Percentiles rank a stretch among this genome's conserved stretches.
Conservation (phyloP, 2,329 filamentous ascomycete species). For the Fusarium sp. region DNA sequence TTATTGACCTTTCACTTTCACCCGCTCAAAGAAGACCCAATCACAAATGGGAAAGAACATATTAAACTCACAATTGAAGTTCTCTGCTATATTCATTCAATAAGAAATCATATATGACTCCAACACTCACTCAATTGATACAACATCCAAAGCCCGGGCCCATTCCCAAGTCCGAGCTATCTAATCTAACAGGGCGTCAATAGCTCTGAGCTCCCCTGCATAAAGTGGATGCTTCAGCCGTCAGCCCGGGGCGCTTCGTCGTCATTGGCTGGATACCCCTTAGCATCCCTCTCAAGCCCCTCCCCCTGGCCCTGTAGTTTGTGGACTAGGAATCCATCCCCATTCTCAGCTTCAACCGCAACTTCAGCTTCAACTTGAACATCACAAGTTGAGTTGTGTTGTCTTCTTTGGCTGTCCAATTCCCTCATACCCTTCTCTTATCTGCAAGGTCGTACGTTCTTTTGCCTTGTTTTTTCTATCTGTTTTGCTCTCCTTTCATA, state of each 20-base stretch:
- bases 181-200: conserved; percentile 10
- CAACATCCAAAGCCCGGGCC: neutral
- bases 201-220: conserved; percentile 31
- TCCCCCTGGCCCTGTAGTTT: conserved; percentile 14
- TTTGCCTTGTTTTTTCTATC: neutral
- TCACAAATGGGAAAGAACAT: too few species aligned
- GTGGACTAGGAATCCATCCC: conserved; percentile 11
- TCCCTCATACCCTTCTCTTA: neutral
- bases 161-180: neutral
- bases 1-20: too few species aligned
- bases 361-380: conserved; percentile 25
- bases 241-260: neutral
- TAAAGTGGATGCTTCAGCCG: conserved; percentile 21
- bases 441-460: neutral
- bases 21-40: too few species aligned
- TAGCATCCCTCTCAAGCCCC: conserved; percentile 6
- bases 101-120: neutral
- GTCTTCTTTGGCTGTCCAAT: conserved; percentile 4
- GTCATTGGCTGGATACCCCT: conserved; percentile 13
- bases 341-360: conserved; percentile 19
- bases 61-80: neutral
- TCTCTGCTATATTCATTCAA: neutral
- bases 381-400: conserved; percentile 13
- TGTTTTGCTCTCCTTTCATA: neutral
- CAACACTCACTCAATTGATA: neutral